These are phyloP conservation scores for Fraxinus nigra DNA, from an alignment of 305 asterid species.

Conservation along the genomic window DNA sequence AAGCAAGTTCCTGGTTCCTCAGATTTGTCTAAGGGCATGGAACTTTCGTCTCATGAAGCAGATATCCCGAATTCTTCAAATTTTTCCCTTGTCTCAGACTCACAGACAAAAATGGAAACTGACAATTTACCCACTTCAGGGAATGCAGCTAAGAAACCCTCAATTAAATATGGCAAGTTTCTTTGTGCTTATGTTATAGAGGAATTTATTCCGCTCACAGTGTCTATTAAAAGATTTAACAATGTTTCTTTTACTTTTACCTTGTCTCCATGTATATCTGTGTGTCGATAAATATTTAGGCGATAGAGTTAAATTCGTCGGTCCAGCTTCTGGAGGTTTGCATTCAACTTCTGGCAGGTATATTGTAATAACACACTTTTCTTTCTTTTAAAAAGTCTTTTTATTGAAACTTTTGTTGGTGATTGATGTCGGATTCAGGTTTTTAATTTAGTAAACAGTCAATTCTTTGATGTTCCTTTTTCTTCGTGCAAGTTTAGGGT, in stretches of 20 bases:
- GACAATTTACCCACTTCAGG: slow-evolving; percentile 39
- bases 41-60: slow-evolving; percentile 50
- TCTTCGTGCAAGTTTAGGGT: neutral
- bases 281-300: slow-evolving; percentile 41
- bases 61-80: slow-evolving; percentile 33
- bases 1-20: slow-evolving; percentile 51
- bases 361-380: slow-evolving; percentile 4
- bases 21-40: slow-evolving; percentile 47
- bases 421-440: neutral
- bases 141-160: slow-evolving; percentile 47
- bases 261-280: neutral
- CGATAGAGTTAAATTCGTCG: slow-evolving; percentile 76
- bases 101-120: slow-evolving; percentile 46
- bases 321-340: slow-evolving; percentile 58
- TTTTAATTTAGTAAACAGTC: neutral
- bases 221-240: neutral
- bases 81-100: slow-evolving; percentile 39
- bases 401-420: neutral
- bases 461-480: neutral
- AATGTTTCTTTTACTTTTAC: slow-evolving; percentile 5
- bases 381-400: neutral
- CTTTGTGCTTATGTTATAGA: slow-evolving; percentile 17
- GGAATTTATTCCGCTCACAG: slow-evolving; percentile 8
- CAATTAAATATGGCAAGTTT: slow-evolving; percentile 48
- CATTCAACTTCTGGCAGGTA: slow-evolving; percentile 62